Percentiles rank a stretch among this genome's conserved stretches.
Evolutionary conservation across 441 rosid species (phyloP).

Genomic region (Raphanus hybrid): DNA sequence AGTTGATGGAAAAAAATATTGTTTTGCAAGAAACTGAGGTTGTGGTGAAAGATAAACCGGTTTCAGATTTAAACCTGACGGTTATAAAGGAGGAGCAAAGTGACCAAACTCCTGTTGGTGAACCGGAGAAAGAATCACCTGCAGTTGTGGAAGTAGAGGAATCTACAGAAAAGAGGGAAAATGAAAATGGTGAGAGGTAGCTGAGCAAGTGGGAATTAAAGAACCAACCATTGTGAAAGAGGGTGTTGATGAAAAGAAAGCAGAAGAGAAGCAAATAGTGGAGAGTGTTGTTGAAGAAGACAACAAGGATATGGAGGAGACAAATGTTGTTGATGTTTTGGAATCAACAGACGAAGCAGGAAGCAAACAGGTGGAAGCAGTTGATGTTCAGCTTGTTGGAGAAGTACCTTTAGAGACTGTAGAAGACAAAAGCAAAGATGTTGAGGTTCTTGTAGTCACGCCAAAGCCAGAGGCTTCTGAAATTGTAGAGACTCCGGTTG

Average conservation of each 20-base stretch:
- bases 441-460: constrained; percentile 34
- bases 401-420: constrained; percentile 36
- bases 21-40: constrained; percentile 15
- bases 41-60: constrained; percentile 4
- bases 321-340: neutral
- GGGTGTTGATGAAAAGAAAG: constrained; percentile 17
- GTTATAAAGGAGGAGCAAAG: constrained; percentile 26
- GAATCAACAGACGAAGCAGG: constrained; percentile 16
- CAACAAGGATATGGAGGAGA: constrained; percentile 36
- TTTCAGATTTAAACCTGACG: constrained; percentile 17
- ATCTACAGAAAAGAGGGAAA: constrained; percentile 18
- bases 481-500: constrained; percentile 29
- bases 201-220: constrained; percentile 29
- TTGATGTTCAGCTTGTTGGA: constrained; percentile 29
- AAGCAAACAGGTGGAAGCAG: constrained; percentile 37
- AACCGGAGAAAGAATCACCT: constrained; percentile 33
- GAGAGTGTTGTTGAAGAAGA: constrained; percentile 29
- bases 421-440: neutral
- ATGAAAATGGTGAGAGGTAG: constrained; percentile 27
- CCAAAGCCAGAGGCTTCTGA: constrained; percentile 31
- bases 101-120: constrained; percentile 22
- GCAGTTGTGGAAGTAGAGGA: constrained; percentile 31
- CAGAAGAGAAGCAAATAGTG: constrained; percentile 22
- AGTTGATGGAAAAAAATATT: constrained; percentile 40
- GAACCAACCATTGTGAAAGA: constrained; percentile 26